phyloP scores from a whole-genome alignment of 352 stramenopile genomes.

The Thraustochytrium sp. region DNA sequence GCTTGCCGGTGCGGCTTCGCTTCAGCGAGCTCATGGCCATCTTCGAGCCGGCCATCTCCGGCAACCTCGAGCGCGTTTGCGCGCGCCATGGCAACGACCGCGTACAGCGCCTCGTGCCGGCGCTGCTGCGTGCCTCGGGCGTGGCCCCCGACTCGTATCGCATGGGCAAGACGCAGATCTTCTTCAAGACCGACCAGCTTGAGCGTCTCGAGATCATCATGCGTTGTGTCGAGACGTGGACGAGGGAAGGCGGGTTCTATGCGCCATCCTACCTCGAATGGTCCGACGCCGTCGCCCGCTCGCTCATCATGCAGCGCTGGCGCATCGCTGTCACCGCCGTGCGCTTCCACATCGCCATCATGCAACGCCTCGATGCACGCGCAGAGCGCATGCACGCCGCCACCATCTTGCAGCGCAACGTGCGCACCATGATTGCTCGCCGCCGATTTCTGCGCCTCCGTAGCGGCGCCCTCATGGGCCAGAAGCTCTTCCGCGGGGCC shows the following conservation, averaged over 20 bases:
- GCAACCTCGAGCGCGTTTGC: constrained; percentile 64
- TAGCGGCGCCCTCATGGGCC: not conserved
- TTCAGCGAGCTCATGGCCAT: constrained; percentile 64
- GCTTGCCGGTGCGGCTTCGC: constrained; percentile 65
- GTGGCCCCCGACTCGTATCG: not conserved
- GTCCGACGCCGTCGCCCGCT: not conserved
- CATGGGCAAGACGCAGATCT: constrained; percentile 11
- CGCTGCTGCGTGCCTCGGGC: constrained; percentile 22
- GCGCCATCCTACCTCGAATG: not conserved
- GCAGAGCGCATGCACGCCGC: not conserved
- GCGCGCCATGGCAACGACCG: constrained; percentile 68
- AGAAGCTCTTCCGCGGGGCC: constrained; percentile 16
- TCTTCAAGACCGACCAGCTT: constrained; percentile 10
- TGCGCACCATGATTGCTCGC: not conserved
- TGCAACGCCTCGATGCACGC: not conserved
- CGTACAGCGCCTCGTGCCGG: constrained; percentile 46
- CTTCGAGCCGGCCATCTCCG: constrained; percentile 64
- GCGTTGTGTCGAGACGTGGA: not conserved
- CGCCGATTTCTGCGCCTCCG: not conserved
- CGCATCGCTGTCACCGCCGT: not conserved
- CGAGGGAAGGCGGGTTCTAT: not conserved
- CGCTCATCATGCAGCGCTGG: not conserved
- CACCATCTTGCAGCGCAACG: not conserved
- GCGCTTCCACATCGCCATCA: not conserved
- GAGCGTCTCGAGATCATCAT: constrained; percentile 18